Base-by-base conservation (phyloP, 805 yeast genomes). In the Zygosaccharomyces gambellarensis region DNA sequence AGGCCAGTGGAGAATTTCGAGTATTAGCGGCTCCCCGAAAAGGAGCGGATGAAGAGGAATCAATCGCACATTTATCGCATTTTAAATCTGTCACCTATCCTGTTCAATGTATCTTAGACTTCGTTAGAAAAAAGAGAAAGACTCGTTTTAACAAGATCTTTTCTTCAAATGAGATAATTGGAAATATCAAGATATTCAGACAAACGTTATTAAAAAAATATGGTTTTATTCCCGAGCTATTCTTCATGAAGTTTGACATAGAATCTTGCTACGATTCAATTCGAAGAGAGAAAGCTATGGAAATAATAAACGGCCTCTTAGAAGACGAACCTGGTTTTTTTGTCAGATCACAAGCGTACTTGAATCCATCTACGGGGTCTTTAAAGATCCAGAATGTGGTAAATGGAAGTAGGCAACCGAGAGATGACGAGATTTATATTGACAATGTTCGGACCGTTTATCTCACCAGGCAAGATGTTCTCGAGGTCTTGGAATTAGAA, bases 211-310 rank as follows among this genome's bases (percentile, higher is more conserved):
- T 58, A 1, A 28, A 46, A 3, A 47, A 52, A 8, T 46, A 49
- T 36, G 51, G 61, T 0, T 36, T 19, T 1, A 10, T 40, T 2
- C 80, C 80, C 0, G 44, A 54, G 1, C 53, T 82, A 0, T 77
- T 71, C 58, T 77, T 77, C 12, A 70, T 85, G 23, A 87, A 86
- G 56, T 85, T 88, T 64, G 98, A 90, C 63, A 80, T 87, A 54
- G 75, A 74, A 48, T 75, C 82, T 3, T 89, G 96, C 48, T 90
- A 81, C 63, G 97, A 92, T 59, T 77, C 81, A 2, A 70, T 90
- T 14, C 82, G 86, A 12, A 78, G 76, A 41, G 54, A 58, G 0
- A 72, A 71, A 49, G 69, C 79, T 2, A 47, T 73, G 1, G 53
- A 63, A 3, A 60, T 73, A 27, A 55, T 78, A 1, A 56, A 60